Evolutionary conservation across 2,329 filamentous ascomycete genomes (phyloP), one percentile per base, ranked within the genome.

Genomic region (Epichloe elymi): DNA sequence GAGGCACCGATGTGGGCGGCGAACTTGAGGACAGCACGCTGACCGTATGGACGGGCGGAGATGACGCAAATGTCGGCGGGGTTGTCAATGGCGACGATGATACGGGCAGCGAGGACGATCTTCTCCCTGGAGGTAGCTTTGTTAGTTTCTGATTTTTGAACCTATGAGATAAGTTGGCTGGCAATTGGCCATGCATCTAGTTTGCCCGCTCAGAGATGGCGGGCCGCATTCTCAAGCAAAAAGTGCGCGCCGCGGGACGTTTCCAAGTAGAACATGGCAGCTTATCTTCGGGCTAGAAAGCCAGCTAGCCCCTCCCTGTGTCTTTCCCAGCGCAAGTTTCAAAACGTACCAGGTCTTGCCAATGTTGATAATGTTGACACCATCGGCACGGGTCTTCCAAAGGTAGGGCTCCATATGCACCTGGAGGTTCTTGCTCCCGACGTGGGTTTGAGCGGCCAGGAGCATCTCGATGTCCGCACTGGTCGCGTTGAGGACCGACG

Each of bases 21-120:
- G 79, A 98, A 98, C 86, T 98, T 98, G 73, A 98, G 87, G 70
- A 98, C 94, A 66, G 93, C 91, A 78, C 93, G 91, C 83, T 98
- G 93, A 63, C 93, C 93, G 76, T 97, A 98, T 72, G 93, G 93
- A 83, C 93, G 93, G 71, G 93, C 93, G 65, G 91, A 97, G 81
- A 98, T 96, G 70, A 97, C 93, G 77, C 89, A 91, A 74, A 98
- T 88, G 74, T 98, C 93, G 74, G 91, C 88, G 66, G 93, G 93
- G 87, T 98, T 98, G 82, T 98, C 94, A 68, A 98, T 85, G 71
- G 93, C 88, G 69, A 86, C 91, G 74, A 98, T 97, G 80, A 98
- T 95, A 69, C 93, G 90, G 70, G 93, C 93, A 63, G 93, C 93
- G 63, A 98, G 85, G 69, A 97, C 88, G 71, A 98, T 95, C 83